These are phyloP conservation scores for Solanum pinnatisectum DNA, from an alignment of 257 asterid genomes.

Conservation along the genomic window DNA sequence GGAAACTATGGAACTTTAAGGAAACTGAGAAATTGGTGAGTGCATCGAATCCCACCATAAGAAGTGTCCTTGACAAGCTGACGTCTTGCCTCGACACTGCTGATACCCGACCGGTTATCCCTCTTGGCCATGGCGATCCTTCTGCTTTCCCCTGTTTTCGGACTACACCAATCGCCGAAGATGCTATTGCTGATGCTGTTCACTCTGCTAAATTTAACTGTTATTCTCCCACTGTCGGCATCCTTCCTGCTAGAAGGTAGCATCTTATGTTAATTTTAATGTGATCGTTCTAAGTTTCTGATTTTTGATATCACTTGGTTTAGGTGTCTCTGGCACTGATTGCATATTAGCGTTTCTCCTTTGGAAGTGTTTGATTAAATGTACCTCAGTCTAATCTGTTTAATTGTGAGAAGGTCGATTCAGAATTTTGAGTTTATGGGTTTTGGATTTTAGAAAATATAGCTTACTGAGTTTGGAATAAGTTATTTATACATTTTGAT, in stretches of 20 bases:
- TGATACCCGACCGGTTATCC: slow-evolving; percentile 42
- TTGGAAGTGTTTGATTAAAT: neutral
- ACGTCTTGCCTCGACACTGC: slow-evolving; percentile 25
- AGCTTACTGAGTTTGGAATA: no score
- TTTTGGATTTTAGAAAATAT: neutral
- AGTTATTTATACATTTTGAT: no score
- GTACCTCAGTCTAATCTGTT: neutral
- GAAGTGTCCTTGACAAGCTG: slow-evolving; percentile 39
- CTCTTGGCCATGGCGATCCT: slow-evolving; percentile 83
- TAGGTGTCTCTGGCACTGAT: no score
- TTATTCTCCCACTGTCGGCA: slow-evolving; percentile 56
- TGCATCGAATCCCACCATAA: slow-evolving; percentile 42
- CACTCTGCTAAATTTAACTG: slow-evolving; percentile 64
- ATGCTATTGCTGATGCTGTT: slow-evolving; percentile 53
- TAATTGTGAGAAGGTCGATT: neutral
- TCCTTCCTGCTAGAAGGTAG: slow-evolving; percentile 56
- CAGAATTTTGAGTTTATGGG: no score
- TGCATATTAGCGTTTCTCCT: neutral
- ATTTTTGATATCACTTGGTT: neutral
- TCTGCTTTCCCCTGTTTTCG: slow-evolving; percentile 67
- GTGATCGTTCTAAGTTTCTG: neutral
- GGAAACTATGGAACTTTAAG: slow-evolving; percentile 35
- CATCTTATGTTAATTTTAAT: neutral
- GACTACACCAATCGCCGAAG: slow-evolving; percentile 48
- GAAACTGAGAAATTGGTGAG: slow-evolving; percentile 28